Base-by-base conservation (phyloP, 1,139 yeast genomes). In the Geotrichum europaeum region DNA sequence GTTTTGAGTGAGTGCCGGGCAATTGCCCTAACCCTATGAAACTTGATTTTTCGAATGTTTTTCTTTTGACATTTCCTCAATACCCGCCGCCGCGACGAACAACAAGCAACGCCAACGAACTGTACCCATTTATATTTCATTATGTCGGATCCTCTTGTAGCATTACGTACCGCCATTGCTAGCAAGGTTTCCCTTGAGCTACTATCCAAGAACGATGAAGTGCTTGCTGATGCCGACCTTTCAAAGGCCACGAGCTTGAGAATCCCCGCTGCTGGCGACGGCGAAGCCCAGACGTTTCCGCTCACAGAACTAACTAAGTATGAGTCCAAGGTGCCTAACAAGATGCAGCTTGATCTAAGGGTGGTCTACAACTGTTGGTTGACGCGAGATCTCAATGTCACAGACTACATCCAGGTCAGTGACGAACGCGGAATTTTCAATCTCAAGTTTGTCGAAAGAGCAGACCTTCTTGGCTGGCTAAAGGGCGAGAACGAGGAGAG, bases 321-420 rank as follows among this genome's bases (percentile, higher is more conserved):
- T 51, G 56, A 56, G 40, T 32, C 53, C 24, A 56, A 56, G 24
- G 51, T 45, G 34, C 58, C 58, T n/a, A 40, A 45, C 30, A 43
- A 40, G 47, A 51, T 43, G 28, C 55, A 43, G 47, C 52, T 56
- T 7, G 51, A 56, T 28, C 18, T 40, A 5, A n/a, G 18, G 65
- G 83, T 87, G 0, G 85, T 89, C 3, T 81, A 85, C 49, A 90
- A 90, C 70, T 88, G 96, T 66, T 94, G 96, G 95, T 65, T 86
- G 40, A 84, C 84, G 65, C 85, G 83, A 63, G 91, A 89, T 62
- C 79, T 87, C 47, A 83, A 87, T 51, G 87, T 91, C 58, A 86
- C 96, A 13, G 96, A 91, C 62, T 92, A 94, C 71, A 82, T 90
- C 65, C 81, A 85, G 28, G 85, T 82, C 58, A 89, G 97, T 67